Conservation (phyloP, 345 rosid species). For the Carallia brachiata region DNA sequence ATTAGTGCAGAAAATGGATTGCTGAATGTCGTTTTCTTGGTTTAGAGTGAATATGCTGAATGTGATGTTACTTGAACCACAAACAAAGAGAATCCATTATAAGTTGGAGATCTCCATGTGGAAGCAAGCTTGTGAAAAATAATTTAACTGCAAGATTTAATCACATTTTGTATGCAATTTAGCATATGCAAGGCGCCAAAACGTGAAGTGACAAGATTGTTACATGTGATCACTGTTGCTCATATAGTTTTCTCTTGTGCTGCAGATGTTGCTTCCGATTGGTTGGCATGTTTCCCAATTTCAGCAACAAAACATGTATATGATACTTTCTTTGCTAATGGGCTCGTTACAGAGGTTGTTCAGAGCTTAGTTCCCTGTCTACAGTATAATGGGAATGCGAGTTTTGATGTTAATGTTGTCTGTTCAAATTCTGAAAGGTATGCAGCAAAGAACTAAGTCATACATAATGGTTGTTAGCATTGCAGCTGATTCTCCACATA, state of each 20-base stretch:
- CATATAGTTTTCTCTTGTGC: constrained; percentile 1
- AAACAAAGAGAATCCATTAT: too few species aligned
- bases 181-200: not conserved
- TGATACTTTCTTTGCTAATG: constrained; percentile 75
- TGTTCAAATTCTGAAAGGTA: constrained; percentile 75
- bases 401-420: constrained; percentile 43
- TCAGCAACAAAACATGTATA: constrained; percentile 67
- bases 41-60: too few species aligned
- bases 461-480: not conserved
- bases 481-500: constrained; percentile 6
- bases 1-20: too few species aligned
- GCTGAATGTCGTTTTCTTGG: too few species aligned
- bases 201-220: not conserved
- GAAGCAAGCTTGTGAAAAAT: too few species aligned
- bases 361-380: constrained; percentile 73
- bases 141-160: too few species aligned
- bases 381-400: constrained; percentile 32
- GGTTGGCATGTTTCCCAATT: constrained; percentile 86
- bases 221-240: constrained; percentile 9
- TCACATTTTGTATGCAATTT: not conserved
- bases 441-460: constrained; percentile 3
- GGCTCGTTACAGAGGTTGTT: constrained; percentile 65
- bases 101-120: too few species aligned
- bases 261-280: constrained; percentile 85
- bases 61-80: too few species aligned